phyloP scores from a whole-genome alignment of 768 basidiomycete species.

The Strobilomyces echinocephalus region DNA sequence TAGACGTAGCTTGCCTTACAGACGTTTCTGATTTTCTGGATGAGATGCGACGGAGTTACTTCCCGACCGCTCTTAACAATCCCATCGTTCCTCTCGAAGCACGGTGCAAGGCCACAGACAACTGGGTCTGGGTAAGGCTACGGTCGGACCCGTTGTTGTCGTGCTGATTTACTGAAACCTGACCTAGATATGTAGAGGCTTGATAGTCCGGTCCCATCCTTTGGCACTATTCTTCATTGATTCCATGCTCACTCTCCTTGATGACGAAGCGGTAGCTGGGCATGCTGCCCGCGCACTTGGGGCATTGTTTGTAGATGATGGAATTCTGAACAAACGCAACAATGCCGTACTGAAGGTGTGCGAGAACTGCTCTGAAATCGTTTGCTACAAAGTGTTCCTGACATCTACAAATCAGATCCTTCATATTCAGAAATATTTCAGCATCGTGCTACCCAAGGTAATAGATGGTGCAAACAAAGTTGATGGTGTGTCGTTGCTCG shows the following conservation, averaged over 20 bases:
- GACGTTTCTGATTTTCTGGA: constrained; percentile 46
- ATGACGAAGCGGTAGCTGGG: constrained; percentile 59
- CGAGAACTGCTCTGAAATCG: background rate
- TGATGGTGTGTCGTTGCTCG: constrained; percentile 39
- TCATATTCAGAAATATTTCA: constrained; percentile 73
- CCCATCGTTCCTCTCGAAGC: constrained; percentile 25
- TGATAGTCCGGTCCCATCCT: constrained; percentile 71
- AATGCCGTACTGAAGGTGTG: constrained; percentile 73
- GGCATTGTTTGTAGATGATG: constrained; percentile 54
- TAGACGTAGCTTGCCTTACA: constrained; percentile 18
- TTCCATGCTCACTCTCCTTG: constrained; percentile 64
- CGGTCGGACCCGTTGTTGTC: background rate
- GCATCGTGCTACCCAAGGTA: constrained; percentile 66
- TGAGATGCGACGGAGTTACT: constrained; percentile 43
- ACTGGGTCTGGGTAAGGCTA: constrained; percentile 67
- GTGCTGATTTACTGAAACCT: constrained; percentile 1
- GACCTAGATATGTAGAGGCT: constrained; percentile 67
- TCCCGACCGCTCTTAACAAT: constrained; percentile 43
- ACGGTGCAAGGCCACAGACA: constrained; percentile 49
- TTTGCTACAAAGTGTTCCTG: background rate
- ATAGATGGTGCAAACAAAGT: constrained; percentile 57
- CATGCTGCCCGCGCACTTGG: constrained; percentile 77
- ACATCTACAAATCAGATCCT: constrained; percentile 46
- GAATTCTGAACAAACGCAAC: constrained; percentile 70
- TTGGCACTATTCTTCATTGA: constrained; percentile 53